Conservation (phyloP, 2,329 filamentous ascomycete species). For the Fusarium vanettenii region DNA sequence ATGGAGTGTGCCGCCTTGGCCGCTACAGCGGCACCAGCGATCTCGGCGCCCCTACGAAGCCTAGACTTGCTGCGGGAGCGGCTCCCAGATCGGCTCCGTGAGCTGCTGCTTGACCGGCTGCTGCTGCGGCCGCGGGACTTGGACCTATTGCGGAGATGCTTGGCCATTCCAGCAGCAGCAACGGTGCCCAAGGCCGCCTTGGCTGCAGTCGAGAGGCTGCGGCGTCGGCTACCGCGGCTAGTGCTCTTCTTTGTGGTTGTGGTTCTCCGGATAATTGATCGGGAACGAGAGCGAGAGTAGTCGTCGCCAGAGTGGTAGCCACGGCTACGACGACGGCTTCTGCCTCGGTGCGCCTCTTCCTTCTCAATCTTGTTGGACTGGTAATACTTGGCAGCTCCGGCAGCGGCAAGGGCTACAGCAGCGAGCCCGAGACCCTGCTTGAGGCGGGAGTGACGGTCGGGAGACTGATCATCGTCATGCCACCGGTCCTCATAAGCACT, state of each 20-base stretch:
- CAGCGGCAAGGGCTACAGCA: slow-evolving; percentile 71
- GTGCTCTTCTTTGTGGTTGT: slow-evolving; percentile 54
- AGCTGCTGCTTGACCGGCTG: slow-evolving; percentile 40
- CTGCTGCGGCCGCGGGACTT: slow-evolving; percentile 46
- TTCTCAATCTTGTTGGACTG: slow-evolving; percentile 70
- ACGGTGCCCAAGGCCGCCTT: slow-evolving; percentile 70
- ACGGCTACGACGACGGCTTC: slow-evolving; percentile 57
- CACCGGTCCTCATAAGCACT: slow-evolving; percentile 69
- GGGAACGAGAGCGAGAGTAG: slow-evolving; percentile 58
- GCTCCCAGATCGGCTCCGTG: slow-evolving; percentile 37
- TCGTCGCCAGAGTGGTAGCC: slow-evolving; percentile 55
- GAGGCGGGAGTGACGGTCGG: slow-evolving; percentile 60
- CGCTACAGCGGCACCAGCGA: slow-evolving; percentile 69
- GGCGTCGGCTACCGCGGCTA: slow-evolving; percentile 51
- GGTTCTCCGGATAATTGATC: slow-evolving; percentile 49
- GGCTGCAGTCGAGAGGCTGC: slow-evolving; percentile 61
- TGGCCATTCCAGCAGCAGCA: slow-evolving; percentile 67
- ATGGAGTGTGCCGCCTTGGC: slow-evolving; percentile 71
- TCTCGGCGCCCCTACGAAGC: slow-evolving; percentile 67
- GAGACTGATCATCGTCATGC: slow-evolving; percentile 53
- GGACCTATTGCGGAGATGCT: slow-evolving; percentile 68
- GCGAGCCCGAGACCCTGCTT: slow-evolving; percentile 73
- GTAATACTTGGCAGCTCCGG: slow-evolving; percentile 74
- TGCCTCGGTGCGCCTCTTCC: slow-evolving; percentile 68
- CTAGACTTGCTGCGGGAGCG: slow-evolving; percentile 59